phyloP scores from a whole-genome alignment of 305 asterid species.

The Fraxinus baroniana region DNA sequence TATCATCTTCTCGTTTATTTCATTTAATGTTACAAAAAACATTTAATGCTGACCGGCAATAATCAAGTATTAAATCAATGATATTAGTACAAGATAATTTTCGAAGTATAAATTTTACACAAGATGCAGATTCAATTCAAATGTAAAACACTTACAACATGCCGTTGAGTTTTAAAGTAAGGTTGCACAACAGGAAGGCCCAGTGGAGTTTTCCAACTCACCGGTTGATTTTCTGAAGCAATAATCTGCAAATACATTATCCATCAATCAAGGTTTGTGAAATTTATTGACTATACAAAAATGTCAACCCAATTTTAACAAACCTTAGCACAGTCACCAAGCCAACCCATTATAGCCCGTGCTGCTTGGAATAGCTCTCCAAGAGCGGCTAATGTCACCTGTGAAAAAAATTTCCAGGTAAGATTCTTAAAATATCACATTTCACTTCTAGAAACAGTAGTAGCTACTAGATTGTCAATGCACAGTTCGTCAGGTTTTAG shows the following conservation, averaged over 20 bases:
- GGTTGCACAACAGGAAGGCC: slow-evolving; percentile 97
- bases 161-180: slow-evolving; percentile 72
- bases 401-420: slow-evolving; percentile 16
- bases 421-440: slow-evolving; percentile 3
- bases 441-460: background rate
- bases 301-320: slow-evolving; percentile 19
- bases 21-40: background rate
- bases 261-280: slow-evolving; percentile 25
- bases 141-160: slow-evolving; percentile 55
- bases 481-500: background rate
- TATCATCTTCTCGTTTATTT: background rate
- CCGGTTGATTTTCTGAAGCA: slow-evolving; percentile 82
- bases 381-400: slow-evolving; percentile 89
- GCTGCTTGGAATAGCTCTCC: slow-evolving; percentile 93
- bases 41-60: background rate
- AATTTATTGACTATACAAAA: slow-evolving; percentile 1
- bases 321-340: slow-evolving; percentile 96
- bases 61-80: background rate
- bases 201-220: slow-evolving; percentile 88
- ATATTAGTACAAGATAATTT: slow-evolving; percentile 11
- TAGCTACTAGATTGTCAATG: background rate
- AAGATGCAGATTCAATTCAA: background rate
- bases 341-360: slow-evolving; percentile 94
- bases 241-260: slow-evolving; percentile 54
- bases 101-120: background rate